Conservation (phyloP, 371 early-diverging fungal species). For the Capillidium rhysosporum region DNA sequence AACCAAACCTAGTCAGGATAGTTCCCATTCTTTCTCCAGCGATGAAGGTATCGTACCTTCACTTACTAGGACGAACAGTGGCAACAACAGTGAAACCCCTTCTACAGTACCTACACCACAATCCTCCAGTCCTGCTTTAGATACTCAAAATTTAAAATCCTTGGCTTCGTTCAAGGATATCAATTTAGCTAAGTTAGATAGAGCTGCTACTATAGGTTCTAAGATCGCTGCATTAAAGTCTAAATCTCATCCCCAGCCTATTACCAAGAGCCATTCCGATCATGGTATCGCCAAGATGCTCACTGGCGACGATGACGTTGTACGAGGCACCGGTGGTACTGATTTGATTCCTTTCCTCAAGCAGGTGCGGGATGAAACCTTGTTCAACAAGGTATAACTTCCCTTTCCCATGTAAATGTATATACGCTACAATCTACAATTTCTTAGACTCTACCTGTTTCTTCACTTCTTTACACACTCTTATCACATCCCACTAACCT, state of each 20-base stretch:
- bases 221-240: slow-evolving; percentile 30
- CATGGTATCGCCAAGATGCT: slow-evolving; percentile 10
- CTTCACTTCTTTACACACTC: not conserved
- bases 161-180: not conserved
- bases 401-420: not conserved
- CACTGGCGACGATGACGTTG: slow-evolving; percentile 30
- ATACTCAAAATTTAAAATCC: no score
- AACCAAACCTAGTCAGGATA: not conserved
- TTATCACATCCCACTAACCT: no score
- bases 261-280: not conserved
- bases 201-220: slow-evolving; percentile 9
- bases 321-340: slow-evolving; percentile 90
- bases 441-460: not conserved
- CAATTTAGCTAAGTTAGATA: not conserved
- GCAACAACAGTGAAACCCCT: not conserved
- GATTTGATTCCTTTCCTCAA: slow-evolving; percentile 77
- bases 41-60: not conserved
- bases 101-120: not conserved
- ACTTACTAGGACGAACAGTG: not conserved
- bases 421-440: not conserved
- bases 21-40: not conserved
- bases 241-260: slow-evolving; percentile 20
- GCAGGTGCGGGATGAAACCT: slow-evolving; percentile 37
- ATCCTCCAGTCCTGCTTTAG: not conserved
- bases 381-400: no score